A percentile compares a stretch with the other conserved stretches of the same genome.
Evolutionary conservation across 2,329 filamentous ascomycete species (phyloP).

Genomic region (Aspergillus texensis): DNA sequence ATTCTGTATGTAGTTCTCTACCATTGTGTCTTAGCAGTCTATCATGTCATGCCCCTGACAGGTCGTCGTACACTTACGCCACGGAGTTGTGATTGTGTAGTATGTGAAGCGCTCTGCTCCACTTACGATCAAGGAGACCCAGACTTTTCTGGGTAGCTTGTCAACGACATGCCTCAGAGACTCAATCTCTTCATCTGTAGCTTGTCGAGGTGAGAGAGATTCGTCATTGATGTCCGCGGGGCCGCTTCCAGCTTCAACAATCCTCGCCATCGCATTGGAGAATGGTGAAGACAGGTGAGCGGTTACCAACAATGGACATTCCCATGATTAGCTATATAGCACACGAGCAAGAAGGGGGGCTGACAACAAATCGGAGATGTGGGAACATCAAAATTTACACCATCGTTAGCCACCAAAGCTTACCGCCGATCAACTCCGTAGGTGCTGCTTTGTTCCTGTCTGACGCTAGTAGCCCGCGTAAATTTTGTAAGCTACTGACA

Average conservation of each 20-base stretch:
- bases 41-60: not conserved
- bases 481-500: not conserved
- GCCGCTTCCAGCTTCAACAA: not conserved
- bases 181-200: not conserved
- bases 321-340: not conserved
- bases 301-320: not conserved
- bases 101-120: conserved; percentile 6
- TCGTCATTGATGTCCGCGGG: not conserved
- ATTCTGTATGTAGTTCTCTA: conserved; percentile 10
- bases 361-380: not conserved
- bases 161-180: conserved; percentile 1
- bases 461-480: not conserved
- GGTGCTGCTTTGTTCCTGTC: not conserved
- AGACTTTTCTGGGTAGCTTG: conserved; percentile 3
- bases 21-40: not conserved
- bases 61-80: not conserved
- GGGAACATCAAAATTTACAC: not conserved
- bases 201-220: not conserved
- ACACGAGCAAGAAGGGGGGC: not conserved
- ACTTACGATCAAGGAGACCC: conserved; percentile 2
- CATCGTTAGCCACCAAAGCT: not conserved
- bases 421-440: not conserved
- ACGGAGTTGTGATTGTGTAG: conserved; percentile 8
- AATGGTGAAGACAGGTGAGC: not conserved
- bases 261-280: not conserved